Evolutionary conservation across 106 monocot genomes (phyloP), one percentile per base, ranked within the genome.

Genomic region (Gastrodia elata): DNA sequence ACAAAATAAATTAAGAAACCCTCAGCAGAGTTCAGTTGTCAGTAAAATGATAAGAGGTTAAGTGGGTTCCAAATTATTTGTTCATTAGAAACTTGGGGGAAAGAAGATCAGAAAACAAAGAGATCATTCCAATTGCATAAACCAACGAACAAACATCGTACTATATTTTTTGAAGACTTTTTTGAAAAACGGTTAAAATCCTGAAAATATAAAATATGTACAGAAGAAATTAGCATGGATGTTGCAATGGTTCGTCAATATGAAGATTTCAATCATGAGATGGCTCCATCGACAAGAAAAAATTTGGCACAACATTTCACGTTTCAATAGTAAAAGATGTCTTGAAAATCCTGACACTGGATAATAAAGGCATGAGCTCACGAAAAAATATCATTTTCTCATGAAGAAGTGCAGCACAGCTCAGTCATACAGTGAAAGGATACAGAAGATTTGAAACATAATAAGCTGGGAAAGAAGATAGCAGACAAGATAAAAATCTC

Each of bases 401-500:
- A 67, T 36, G 37, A 40, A 69, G 26, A 69, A 69, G 61, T 69
- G 39, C 1, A 39, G 68, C 69, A 69, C 69, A 69, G 39, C 26
- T 9, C 34, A 59, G 32, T 67, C 36, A 14, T 28, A 61, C 26
- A 37, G 27, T 6, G 67, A 67, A 67, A 67, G 67, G 67, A 67
- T 67, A 37, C 67, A 35, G 35, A 67, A 37, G 64, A 37, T 67
- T 25, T 20, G 14, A 40, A 32, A 16, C 37, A 39, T 69, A 38
- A 16, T 69, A 69, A 69, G 67, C 35, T 41, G 69, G 40, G 69
- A 20, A 41, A 6, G 40, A 69, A 41, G 39, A 69, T 40, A 40
- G 10, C 69, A 24, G 24, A 69, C 39, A 69, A 69, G 69, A 6
- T 39, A 69, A 69, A 69, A 40, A 69, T 6, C 13, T 69, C 10